Evolutionary conservation across 306 rosid genomes (phyloP), one percentile per base, ranked within the genome.

Genomic region (Casuarina equisetifolia): DNA sequence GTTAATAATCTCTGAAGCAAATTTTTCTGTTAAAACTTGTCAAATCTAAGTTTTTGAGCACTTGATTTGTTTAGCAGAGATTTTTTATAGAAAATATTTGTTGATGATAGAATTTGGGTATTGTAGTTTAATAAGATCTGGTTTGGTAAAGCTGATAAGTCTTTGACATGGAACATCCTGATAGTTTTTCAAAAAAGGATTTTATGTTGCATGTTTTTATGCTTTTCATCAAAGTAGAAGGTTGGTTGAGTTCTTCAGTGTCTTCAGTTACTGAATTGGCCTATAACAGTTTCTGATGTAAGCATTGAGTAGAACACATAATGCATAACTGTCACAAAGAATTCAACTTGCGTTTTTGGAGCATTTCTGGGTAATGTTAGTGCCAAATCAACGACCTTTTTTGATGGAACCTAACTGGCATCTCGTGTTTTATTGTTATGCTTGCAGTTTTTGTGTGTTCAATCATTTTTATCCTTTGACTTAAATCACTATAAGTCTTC

Each of bases 1-100:
- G 71, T 42, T 17, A 35, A 67, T 67, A 66, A 40, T 67, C 50
- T 67, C 42, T 58, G 35, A 61, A 43, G 43, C 36, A 42, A 67
- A 66, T 16, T 20, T 67, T 42, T 19, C 50, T 0, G 32, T 67
- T 67, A 42, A 42, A 36, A 40, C 11, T 42, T 67, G 50, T 8
- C 35, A 9, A 3, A 16, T 40, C 25, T 42, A 40, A 42, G 16
- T 15, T 66, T 66, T 16, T 15, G 9, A 42, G 3, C 5, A 40
- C 16, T 66, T 46, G 32, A n/a, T 16, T 16, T 67, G 15, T 67
- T 35, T 40, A n/a, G 71, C 16, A 9, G 49, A 3, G 12, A 42
- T 67, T 36, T 17, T 10, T 10, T 42, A 40, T 67, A 32, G 71
- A 42, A n/a, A 7, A 19, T 39, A 12, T 16, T 40, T 67, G 42